Conservation (phyloP, 169 alveolate species). For the Cystoisospora suis region DNA sequence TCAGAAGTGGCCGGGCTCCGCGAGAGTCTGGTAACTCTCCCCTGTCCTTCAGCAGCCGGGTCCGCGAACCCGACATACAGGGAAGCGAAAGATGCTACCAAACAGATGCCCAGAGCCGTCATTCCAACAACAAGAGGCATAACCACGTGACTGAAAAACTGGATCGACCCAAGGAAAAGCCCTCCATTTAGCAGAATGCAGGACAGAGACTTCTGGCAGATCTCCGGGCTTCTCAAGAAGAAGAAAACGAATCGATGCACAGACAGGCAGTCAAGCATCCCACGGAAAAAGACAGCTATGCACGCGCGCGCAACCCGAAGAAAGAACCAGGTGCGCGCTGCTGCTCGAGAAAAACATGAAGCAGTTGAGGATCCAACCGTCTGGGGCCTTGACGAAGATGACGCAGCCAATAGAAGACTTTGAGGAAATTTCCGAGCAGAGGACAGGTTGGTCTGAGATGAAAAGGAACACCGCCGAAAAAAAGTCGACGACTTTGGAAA, state of each 20-base stretch:
- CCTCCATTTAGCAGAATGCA: conserved; percentile 15
- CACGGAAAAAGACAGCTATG: background rate
- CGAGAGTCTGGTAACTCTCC: no score
- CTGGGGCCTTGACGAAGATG: no score
- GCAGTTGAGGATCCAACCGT: no score
- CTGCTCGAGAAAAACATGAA: no score
- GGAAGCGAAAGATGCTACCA: background rate
- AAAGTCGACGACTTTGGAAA: no score
- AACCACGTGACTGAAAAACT: background rate
- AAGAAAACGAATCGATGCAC: background rate
- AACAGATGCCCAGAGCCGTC: background rate
- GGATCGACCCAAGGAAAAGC: conserved; percentile 16
- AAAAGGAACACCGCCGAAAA: no score
- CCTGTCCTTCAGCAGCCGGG: no score
- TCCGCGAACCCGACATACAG: no score
- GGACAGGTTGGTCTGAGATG: no score
- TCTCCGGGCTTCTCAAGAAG: background rate
- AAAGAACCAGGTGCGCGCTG: background rate
- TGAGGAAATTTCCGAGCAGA: no score
- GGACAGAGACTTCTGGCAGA: background rate
- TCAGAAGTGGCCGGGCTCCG: no score
- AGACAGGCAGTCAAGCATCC: conserved; percentile 6
- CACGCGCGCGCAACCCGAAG: background rate
- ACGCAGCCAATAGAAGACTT: no score
- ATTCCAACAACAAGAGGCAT: conserved; percentile 3